Evolutionary conservation across 352 stramenopile genomes (phyloP), one percentile per base, ranked within the genome.

Genomic region (Aphanomyces astaci): DNA sequence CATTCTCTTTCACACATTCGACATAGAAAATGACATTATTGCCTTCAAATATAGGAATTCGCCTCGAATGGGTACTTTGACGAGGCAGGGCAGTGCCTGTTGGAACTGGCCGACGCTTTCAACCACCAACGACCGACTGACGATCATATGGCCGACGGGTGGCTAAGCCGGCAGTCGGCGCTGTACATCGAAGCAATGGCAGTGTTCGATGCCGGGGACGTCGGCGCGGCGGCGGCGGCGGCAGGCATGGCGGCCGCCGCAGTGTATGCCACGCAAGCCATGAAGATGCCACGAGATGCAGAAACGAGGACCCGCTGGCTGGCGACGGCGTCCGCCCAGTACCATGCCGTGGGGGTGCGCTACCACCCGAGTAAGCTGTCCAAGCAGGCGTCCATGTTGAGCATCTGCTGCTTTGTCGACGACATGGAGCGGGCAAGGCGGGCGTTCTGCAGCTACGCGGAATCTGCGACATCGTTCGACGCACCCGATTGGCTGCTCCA

Each of bases 1-100:
- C n/a, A n/a, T n/a, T n/a, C n/a, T n/a, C n/a, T n/a, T n/a, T n/a
- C n/a, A n/a, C n/a, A n/a, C n/a, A n/a, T n/a, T n/a, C n/a, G n/a
- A n/a, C n/a, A n/a, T n/a, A n/a, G n/a, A n/a, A n/a, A n/a, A n/a
- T n/a, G n/a, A n/a, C n/a, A n/a, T n/a, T n/a, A n/a, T n/a, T n/a
- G n/a, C n/a, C n/a, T n/a, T n/a, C n/a, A n/a, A n/a, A n/a, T 24
- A 25, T 45, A 68, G 62, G 43, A 30, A 13, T 32, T 60, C 15
- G 51, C 39, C 10, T 51, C 39, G 30, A 24, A 43, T 24, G 62
- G 62, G 10, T 10, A n/a, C 5, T 68, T 68, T 27, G 39, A 68
- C 32, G 33, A 43, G 17, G 62, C 62, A 25, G 62, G 62, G 1
- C 10, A 33, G 11, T 51, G 39, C 4, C 30, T 68, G 7, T n/a